Conservation (phyloP, 345 rosid genomes). For the Populus ilicifolia region DNA sequence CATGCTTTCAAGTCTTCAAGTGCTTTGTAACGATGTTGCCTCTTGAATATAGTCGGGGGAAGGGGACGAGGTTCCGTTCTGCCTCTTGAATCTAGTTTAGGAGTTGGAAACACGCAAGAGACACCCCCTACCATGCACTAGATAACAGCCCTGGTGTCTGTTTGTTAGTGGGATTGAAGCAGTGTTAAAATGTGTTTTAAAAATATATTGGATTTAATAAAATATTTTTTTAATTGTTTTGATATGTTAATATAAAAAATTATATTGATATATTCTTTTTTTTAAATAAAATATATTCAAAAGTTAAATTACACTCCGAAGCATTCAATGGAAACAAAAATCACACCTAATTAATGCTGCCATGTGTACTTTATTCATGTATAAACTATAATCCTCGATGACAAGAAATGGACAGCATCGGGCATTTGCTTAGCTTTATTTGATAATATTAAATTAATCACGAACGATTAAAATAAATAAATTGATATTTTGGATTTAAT, state of each 20-base stretch:
- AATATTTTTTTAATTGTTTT: no score
- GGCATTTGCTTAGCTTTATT: neutral
- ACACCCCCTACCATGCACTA: neutral
- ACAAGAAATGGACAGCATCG: neutral
- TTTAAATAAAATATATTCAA: no score
- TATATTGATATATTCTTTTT: no score
- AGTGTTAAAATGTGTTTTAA: no score
- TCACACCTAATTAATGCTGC: neutral
- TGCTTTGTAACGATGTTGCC: neutral
- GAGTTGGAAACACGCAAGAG: neutral
- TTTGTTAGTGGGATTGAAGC: no score
- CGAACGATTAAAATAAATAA: no score
- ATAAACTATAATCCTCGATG: neutral
- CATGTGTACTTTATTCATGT: neutral
- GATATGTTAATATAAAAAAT: no score
- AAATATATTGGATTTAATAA: no score
- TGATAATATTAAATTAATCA: no score
- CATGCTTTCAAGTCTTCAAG: neutral
- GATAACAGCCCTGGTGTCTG: neutral
- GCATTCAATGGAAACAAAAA: neutral
- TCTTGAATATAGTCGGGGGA: neutral
- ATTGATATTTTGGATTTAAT: no score
- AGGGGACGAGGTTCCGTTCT: neutral
- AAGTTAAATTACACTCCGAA: no score
- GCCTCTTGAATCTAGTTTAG: neutral